Evolutionary conservation across 2,329 filamentous ascomycete species (phyloP).

Genomic region (Epichloe bromicola): DNA sequence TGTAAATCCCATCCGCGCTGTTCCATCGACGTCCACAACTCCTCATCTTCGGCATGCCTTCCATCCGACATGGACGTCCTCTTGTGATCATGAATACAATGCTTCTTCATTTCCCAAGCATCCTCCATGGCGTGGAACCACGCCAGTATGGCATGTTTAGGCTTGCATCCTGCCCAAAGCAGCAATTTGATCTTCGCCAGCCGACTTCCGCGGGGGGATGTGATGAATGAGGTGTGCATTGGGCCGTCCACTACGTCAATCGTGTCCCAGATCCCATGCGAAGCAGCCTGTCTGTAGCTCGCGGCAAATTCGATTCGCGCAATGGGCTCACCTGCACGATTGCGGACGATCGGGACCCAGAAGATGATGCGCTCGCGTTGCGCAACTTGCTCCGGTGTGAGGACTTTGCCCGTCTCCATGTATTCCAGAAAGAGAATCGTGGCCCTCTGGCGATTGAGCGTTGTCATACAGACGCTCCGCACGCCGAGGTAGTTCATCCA

Average conservation of each 20-base stretch:
- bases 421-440: conserved; percentile 59
- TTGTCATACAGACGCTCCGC: conserved; percentile 67
- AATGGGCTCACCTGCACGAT: conserved; percentile 14
- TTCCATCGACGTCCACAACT: conserved; percentile 17
- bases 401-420: conserved; percentile 34
- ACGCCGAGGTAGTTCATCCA: conserved; percentile 81
- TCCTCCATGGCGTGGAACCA: conserved; percentile 27
- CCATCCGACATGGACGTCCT: conserved; percentile 7
- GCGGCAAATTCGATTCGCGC: conserved; percentile 27
- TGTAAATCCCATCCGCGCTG: conserved; percentile 22
- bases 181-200: conserved; percentile 21
- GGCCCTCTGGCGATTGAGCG: conserved; percentile 75
- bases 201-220: conserved; percentile 11
- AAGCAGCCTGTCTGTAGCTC: conserved; percentile 26
- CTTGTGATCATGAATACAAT: conserved; percentile 9
- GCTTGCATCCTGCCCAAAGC: conserved; percentile 18
- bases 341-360: conserved; percentile 21
- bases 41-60: conserved; percentile 6
- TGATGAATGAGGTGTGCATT: conserved; percentile 18
- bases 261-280: conserved; percentile 7
- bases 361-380: conserved; percentile 49
- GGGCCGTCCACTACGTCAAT: conserved; percentile 17
- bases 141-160: conserved; percentile 19
- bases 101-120: conserved; percentile 19
- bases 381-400: conserved; percentile 54